Base-by-base conservation (phyloP, 2,329 filamentous ascomycete species). In the Fusarium redolens region DNA sequence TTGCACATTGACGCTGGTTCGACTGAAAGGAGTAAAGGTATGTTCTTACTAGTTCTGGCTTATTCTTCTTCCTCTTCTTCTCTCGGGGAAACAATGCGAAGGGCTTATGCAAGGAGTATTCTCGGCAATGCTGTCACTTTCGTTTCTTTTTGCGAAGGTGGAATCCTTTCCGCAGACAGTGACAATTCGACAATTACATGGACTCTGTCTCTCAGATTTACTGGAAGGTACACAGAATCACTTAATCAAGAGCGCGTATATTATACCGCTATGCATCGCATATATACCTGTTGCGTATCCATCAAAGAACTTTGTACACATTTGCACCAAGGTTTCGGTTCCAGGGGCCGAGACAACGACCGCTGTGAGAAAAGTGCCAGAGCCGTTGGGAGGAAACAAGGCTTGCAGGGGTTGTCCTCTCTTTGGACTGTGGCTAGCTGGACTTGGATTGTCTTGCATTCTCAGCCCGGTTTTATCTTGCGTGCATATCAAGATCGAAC, bases 401-500 rank as follows among this genome's bases (percentile, higher is more conserved):
- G 51, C 57, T 68, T 68, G 47, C 58, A 69, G 51, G 69, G 69
- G 30, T 58, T 37, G 20, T 17, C 20, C 17, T 51, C 30, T 35
- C 17, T 25, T 35, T 15, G n/a, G n/a, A 22, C 22, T 20, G 22
- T 33, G 45, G 18, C 54, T 41, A 43, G 48, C 38, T 56, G 28
- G 4, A n/a, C 41, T 38, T 35, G 28, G 41, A 25, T 41, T 37
- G 15, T 48, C 48, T 41, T 45, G 22, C 33, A 56, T 45, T 25
- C 48, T 31, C 35, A 52, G 62, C 35, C 45, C 31, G n/a, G 7
- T 51, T 51, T 51, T 35, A 51, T 51, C 31, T 55, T 38, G 31
- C 43, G 25, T 72, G 64, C 68, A 72, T 59, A 61, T 61, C 20
- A 18, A 18, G 30, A 69, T 61, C 54, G 59, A 60, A 54, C 69